These are phyloP conservation scores for Tolypocladium inflatum DNA, from an alignment of 2,329 filamentous ascomycete genomes.

Conservation along the genomic window DNA sequence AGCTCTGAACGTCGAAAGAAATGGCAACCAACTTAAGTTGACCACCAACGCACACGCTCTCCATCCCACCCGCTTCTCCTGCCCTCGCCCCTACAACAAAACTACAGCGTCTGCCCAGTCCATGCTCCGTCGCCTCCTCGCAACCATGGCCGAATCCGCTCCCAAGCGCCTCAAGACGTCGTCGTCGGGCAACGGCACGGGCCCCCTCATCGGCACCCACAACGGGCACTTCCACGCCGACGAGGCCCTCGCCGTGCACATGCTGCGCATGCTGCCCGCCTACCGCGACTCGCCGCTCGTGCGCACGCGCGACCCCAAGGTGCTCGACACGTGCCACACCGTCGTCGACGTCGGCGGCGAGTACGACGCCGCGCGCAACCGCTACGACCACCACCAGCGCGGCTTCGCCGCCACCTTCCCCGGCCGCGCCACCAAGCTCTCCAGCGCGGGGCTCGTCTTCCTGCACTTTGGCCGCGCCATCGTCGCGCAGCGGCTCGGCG, in stretches of 20 bases:
- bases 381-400: slow-evolving; percentile 97
- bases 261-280: slow-evolving; percentile 79
- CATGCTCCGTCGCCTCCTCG: slow-evolving; percentile 22
- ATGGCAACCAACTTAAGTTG: neutral
- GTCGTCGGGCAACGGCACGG: slow-evolving; percentile 20
- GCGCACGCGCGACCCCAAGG: slow-evolving; percentile 75
- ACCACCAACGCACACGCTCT: neutral
- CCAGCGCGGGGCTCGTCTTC: slow-evolving; percentile 88
- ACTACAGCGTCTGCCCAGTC: neutral
- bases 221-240: slow-evolving; percentile 99
- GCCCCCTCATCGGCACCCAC: slow-evolving; percentile 77
- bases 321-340: slow-evolving; percentile 77
- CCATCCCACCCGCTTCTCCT: neutral
- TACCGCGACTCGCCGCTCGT: slow-evolving; percentile 68
- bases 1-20: neutral
- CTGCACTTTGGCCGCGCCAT: slow-evolving; percentile 88
- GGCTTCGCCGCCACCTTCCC: slow-evolving; percentile 82
- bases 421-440: slow-evolving; percentile 75
- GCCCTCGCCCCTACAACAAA: neutral
- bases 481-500: slow-evolving; percentile 48
- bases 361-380: slow-evolving; percentile 67
- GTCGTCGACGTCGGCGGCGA: slow-evolving; percentile 97
- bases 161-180: slow-evolving; percentile 79
- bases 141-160: slow-evolving; percentile 48
- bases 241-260: slow-evolving; percentile 92